Base-by-base conservation (phyloP, 345 rosid genomes). In the Linum trigynum region DNA sequence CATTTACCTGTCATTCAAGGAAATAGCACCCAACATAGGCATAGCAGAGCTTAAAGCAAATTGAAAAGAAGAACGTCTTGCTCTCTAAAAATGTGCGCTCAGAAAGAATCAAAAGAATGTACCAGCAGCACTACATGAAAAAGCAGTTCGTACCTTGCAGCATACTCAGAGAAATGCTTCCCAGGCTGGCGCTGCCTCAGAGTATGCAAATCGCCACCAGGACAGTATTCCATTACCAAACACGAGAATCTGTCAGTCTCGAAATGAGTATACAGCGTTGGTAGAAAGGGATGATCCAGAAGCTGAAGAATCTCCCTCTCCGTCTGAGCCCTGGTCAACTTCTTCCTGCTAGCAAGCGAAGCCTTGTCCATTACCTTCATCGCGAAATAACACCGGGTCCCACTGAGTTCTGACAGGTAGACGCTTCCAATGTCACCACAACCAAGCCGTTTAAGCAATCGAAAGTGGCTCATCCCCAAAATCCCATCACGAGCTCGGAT, bases 301-400 rank as follows among this genome's bases (percentile, higher is more conserved):
- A 90, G 81, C 81, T 90, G 99, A 73, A 94, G 78, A 79, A 94
- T 94, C 76, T 94, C 97, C 71, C 99, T 86, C 75, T 94, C 99
- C 0, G 99, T 94, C 73, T 94, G 99, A 75, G 95, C 97, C 77
- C 99, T 76, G 38, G 81, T 86, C 79, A 94, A 76, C 83, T 94
- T 94, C 82, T 94, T 94, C 71, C 99, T 80, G 75, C 90, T 81
- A 63, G 91, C 96, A 69, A 92, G 96, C 59, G 98, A 92, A 39
- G 96, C 92, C 82, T 92, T 92, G 74, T 94, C 99, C 99, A 94
- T 94, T 57, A 94, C 99, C 73, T 94, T 94, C 83, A 94, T 92
- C 32, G 99, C 99, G 64, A 94, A 94, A 78, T 79, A 85, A 69
- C 96, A 90, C 39, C 85, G 82, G 69, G 99, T 90, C 42, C 95